Evolutionary conservation across 768 basidiomycete species (phyloP).

Genomic region (Tricholoma bakamatsutake): DNA sequence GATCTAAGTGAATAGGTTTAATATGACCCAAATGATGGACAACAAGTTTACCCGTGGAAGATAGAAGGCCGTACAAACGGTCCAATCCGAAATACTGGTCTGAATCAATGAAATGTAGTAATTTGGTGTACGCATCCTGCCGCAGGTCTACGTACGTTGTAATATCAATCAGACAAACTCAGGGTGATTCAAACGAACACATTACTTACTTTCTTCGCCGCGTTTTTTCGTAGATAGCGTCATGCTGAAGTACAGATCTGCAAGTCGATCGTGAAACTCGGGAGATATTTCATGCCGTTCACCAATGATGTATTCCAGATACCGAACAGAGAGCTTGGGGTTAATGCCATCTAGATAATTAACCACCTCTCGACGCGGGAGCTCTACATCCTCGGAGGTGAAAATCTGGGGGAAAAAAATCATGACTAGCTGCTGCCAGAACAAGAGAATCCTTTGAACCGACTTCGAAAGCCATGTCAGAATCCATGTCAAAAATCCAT

Average conservation of each 20-base stretch:
- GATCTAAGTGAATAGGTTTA: slow-evolving; percentile 39
- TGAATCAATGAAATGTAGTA: slow-evolving; percentile 70
- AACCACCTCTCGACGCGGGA: slow-evolving; percentile 73
- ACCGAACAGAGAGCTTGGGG: slow-evolving; percentile 63
- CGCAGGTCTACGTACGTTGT: slow-evolving; percentile 13
- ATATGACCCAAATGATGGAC: neutral
- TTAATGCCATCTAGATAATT: slow-evolving; percentile 73
- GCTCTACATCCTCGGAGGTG: slow-evolving; percentile 89
- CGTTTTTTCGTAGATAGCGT: slow-evolving; percentile 52
- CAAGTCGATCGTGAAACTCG: slow-evolving; percentile 83
- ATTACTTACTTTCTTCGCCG: slow-evolving; percentile 49
- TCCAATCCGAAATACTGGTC: slow-evolving; percentile 71
- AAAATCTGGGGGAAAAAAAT: slow-evolving; percentile 62
- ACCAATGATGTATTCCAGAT: slow-evolving; percentile 80
- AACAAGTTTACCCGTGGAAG: slow-evolving; percentile 59
- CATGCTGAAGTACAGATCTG: slow-evolving; percentile 78
- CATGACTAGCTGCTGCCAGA: neutral
- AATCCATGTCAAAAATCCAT: slow-evolving; percentile 81
- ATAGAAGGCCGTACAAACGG: slow-evolving; percentile 75
- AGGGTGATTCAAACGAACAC: neutral
- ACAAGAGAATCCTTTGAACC: neutral
- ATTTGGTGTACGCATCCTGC: slow-evolving; percentile 53
- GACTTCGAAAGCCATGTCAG: slow-evolving; percentile 74
- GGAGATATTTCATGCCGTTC: slow-evolving; percentile 63
- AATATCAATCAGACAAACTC: neutral